Base-by-base conservation (phyloP, 331 rosid genomes). In the Phaseolus coccineus region DNA sequence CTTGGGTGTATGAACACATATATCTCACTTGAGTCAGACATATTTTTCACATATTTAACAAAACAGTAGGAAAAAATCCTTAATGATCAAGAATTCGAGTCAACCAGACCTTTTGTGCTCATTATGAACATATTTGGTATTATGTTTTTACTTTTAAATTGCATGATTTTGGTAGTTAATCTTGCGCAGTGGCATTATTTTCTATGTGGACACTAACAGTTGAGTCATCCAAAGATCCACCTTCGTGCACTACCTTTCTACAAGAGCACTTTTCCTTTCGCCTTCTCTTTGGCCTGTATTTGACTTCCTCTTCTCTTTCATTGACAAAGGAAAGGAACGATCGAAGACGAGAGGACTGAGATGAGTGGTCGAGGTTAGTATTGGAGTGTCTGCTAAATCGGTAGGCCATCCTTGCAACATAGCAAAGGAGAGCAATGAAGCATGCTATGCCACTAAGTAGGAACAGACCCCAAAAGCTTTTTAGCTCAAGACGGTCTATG, bases 401-500 rank as follows among this genome's bases (percentile, higher is more conserved):
- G 56, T 71, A 56, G 15, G 51, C 76, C 84, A 87, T 73, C 35
- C 85, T 55, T n/a, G 69, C 25, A 35, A 64, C 52, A 69, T 80
- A 76, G 48, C 79, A 55, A 25, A 83, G 53, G 6, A 89, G 85
- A 55, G 97, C 89, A 39, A 87, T 64, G 53, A 87, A 9, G 75
- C 91, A 85, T 55, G 87, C 79, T 15, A 69, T 61, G 62, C 94
- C 93, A 77, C 85, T 76, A 0, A 92, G 59, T 3, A 92, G 84
- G 77, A 88, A 92, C 10, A 92, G 84, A 16, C 97, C 93, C 90
- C 88, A 86, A 44, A 92, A 92, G 78, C 97, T 92, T 14, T 73
- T 75, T 1, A 86, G 59, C 19, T 86, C 87, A 22, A 90, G 93
- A 2, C 93, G 67, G 28, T 87, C 95, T 33, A 87, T 83, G 10